Conservation (phyloP, 2,329 filamentous ascomycete species). For the Phialophora chinensis region DNA sequence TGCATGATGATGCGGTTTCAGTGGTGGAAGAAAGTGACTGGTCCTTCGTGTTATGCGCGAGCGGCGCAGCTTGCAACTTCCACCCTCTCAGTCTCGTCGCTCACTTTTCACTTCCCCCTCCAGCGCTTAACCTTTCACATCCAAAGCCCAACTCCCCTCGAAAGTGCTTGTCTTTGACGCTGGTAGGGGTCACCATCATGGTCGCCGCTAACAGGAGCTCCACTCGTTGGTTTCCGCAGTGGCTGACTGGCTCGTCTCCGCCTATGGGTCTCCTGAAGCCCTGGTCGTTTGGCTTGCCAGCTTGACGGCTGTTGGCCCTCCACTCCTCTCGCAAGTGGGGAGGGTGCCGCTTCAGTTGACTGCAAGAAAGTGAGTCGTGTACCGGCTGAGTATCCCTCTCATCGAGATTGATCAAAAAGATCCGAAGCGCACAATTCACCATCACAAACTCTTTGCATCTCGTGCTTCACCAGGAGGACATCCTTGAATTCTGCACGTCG, state of each 20-base stretch:
- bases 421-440: constrained; percentile 11
- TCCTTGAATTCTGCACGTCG: not conserved
- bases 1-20: constrained; percentile 19
- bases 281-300: constrained; percentile 15
- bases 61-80: constrained; percentile 17
- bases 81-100: constrained; percentile 7
- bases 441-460: constrained; percentile 12
- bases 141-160: constrained; percentile 7
- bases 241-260: constrained; percentile 27
- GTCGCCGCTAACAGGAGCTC: constrained; percentile 5
- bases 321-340: constrained; percentile 7
- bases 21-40: constrained; percentile 18
- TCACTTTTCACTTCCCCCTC: constrained; percentile 6
- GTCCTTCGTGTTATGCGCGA: constrained; percentile 17
- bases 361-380: constrained; percentile 22
- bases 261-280: constrained; percentile 21
- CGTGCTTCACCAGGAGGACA: not conserved
- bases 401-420: constrained; percentile 23
- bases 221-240: constrained; percentile 16
- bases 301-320: constrained; percentile 9
- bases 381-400: constrained; percentile 7
- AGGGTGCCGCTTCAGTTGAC: constrained; percentile 12
- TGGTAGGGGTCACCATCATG: constrained; percentile 7
- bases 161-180: constrained; percentile 20
- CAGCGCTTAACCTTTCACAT: constrained; percentile 21